A percentile compares a stretch with the other conserved stretches of the same genome.
Conservation (phyloP, 2,329 filamentous ascomycete genomes). For the Penicillium hesseltinei region DNA sequence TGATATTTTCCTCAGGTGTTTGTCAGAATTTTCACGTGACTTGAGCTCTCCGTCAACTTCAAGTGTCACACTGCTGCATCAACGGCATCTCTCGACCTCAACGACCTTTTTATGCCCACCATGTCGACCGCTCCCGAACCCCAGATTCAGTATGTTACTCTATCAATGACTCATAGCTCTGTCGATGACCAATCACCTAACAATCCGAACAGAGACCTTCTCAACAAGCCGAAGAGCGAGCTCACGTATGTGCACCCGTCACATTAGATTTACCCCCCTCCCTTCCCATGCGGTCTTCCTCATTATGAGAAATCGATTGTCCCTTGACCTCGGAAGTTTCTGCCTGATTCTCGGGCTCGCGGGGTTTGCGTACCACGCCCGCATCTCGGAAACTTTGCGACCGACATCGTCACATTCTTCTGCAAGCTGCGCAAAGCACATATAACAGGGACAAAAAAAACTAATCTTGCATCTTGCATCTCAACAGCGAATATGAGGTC, state of each 20-base stretch:
- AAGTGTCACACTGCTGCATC: constrained; percentile 1
- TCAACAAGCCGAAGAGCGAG: constrained; percentile 83
- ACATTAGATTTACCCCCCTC: neutral
- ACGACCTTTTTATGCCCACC: constrained; percentile 35
- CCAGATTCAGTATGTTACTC: constrained; percentile 65
- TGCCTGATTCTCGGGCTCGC: constrained; percentile 9
- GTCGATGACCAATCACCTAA: constrained; percentile 18
- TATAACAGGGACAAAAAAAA: constrained; percentile 10
- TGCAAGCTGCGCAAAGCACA: constrained; percentile 16
- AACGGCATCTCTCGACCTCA: constrained; percentile 6
- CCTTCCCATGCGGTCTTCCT: constrained; percentile 1
- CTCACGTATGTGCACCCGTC: constrained; percentile 68
- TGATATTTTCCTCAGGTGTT: neutral
- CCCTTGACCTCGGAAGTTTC: constrained; percentile 2
- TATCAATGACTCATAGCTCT: constrained; percentile 19
- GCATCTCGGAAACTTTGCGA: constrained; percentile 12
- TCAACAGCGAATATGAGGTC: constrained; percentile 79
- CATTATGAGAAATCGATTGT: constrained; percentile 4
- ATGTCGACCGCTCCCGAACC: constrained; percentile 58
- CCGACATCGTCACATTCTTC: constrained; percentile 17
- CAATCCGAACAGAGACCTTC: constrained; percentile 66
- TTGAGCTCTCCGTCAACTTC: constrained; percentile 10
- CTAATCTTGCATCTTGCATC: constrained; percentile 23
- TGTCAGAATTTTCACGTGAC: constrained; percentile 15
- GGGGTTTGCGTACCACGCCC: constrained; percentile 9